Evolutionary conservation across 2,329 filamentous ascomycete genomes (phyloP), one percentile per base, ranked within the genome.

Genomic region (Neonectria hederae): DNA sequence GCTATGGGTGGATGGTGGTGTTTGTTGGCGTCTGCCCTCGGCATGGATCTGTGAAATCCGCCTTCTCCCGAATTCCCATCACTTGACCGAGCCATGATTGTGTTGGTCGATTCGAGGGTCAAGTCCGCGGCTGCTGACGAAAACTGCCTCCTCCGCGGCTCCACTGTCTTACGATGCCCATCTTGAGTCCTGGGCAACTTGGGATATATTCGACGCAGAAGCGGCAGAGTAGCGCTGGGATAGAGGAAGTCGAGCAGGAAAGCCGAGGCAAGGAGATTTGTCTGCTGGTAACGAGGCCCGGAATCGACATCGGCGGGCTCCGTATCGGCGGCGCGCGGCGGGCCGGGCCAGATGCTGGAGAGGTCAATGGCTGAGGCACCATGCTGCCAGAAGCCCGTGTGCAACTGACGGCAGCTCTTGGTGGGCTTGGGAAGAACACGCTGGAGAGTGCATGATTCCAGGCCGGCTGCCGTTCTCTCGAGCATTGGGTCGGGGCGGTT

Each of bases 211-310:
- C 79, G 80, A 45, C 81, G 81, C 63, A 85, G 69, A 5, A 84
- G 75, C 14, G 80, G 76, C 13, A 81, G 61, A 11, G 83, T 79
- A 10, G 80, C 81, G 35, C 71, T 80, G 5, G 86, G 86, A 56
- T 87, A 87, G 9, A 88, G 75, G 58, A 88, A 88, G 73, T 88
- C 86, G 73, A 88, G 82, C 52, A 86, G 76, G 59, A 86, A 83
- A 9, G 80, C 71, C 5, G 85, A 86, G 28, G 84, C 82, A 42
- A 76, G 76, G 59, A 85, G 70, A 2, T 75, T 73, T 10, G 69
- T 67, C 46, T 73, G 72, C 22, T 67, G 61, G 60, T 72, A 64
- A 59, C 57, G 67, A 54, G 68, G 62, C 53, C 69, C 69, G 42
- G 66, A 67, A 40, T 76, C 71, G 54, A 63, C 65, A 30, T 76